Evolutionary conservation across 495 filamentous ascomycete genomes (phyloP).

Genomic region (Penicillium ochrochloron): DNA sequence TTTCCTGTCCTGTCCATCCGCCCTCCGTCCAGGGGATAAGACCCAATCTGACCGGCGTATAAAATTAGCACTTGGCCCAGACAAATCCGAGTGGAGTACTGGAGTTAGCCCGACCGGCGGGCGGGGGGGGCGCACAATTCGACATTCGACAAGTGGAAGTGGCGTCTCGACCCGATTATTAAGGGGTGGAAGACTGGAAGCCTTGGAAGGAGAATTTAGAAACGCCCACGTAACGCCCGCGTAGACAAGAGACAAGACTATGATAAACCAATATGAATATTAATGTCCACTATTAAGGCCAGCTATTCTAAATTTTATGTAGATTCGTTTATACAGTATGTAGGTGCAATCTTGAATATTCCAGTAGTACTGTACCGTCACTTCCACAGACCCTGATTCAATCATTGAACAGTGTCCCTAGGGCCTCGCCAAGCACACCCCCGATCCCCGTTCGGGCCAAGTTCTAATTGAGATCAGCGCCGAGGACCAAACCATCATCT

Average conservation of each 20-base stretch:
- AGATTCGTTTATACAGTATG: too few relatives aligned
- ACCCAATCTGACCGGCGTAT: conserved; percentile 5
- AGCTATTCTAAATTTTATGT: background rate
- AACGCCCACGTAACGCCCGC: conserved; percentile 6
- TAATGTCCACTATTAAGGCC: background rate
- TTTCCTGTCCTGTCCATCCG: background rate
- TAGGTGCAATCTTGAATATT: too few relatives aligned
- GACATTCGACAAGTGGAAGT: background rate
- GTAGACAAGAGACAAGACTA: background rate
- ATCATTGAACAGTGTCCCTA: background rate
- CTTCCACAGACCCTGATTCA: background rate
- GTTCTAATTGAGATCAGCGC: conserved; percentile 18
- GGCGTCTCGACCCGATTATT: conserved; percentile 24
- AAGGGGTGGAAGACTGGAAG: background rate
- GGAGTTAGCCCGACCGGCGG: background rate
- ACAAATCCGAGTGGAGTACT: conserved; percentile 22
- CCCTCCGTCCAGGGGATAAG: background rate
- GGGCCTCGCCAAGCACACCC: conserved; percentile 1
- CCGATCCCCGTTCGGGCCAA: background rate
- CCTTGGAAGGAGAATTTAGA: background rate
- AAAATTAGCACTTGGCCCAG: conserved; percentile 24
- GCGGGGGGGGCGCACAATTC: background rate
- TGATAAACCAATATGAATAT: background rate
- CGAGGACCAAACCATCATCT: conserved; percentile 9
- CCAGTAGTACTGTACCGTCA: background rate